Base-by-base conservation (phyloP, 2,329 filamentous ascomycete species). In the Trichocomaceae sp. region DNA sequence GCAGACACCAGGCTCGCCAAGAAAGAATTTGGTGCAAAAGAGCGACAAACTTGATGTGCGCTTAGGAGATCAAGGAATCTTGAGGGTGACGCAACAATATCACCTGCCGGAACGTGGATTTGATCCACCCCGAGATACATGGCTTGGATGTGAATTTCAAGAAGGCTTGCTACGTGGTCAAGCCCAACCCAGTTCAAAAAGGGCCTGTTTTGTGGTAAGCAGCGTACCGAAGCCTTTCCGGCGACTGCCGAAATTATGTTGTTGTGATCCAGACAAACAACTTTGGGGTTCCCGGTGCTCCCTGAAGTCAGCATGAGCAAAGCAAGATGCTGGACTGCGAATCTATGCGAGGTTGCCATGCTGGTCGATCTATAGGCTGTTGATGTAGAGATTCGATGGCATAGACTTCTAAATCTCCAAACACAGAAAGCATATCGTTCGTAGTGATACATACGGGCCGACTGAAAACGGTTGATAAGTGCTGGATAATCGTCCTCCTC, bases 231-330 rank as follows among this genome's bases (percentile, higher is more conserved):
- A 31, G 58, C 51, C 59, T 79, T 79, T 19, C 73, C 75, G 1
- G 53, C 10, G 15, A 76, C 54, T 0, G 77, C 67, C 1, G 70
- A 58, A 0, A 77, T 47, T 0, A 79, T 58, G 23, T 26, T 26
- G 7, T 60, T 79, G 76, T 0, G 56, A 50, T 54, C 79, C 72
- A 0, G 62, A 66, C 1, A 79, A 64, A 80, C 78, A 0, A 76
- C 77, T 60, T 80, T 81, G 2, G 77, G 66, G 52, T 73, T 71
- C 3, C 77, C 77, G 8, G 75, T 78, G 55, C 71, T 76, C 4
- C 78, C 78, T 1, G 77, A 80, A 1, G 78, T 80, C 8, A 81
- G 65, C 74, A 79, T 77, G 2, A 78, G 63, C 1, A 68, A 61
- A 5, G 71, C 71, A 0, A 49, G 23, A 31, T 44, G 19, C 29